Evolutionary conservation across 192 early-diverging fungal genomes (phyloP).

Genomic region (Podila epicladia): DNA sequence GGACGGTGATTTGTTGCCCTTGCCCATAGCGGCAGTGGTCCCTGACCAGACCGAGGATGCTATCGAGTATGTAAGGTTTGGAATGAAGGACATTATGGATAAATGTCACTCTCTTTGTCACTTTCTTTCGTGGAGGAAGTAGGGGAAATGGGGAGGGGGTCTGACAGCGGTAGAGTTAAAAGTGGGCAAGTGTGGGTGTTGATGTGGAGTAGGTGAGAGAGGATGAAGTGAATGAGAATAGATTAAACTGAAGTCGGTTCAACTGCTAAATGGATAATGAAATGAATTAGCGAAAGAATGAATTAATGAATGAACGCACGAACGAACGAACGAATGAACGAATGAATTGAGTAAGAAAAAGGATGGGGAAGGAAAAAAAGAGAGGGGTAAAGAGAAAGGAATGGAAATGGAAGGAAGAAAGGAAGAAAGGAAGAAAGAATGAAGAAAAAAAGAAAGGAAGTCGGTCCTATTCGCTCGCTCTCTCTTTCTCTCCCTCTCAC

Average conservation of each 20-base stretch:
- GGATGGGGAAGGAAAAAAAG: neutral
- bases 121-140: no score
- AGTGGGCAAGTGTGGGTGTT: neutral
- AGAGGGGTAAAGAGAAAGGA: neutral
- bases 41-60: conserved; percentile 49
- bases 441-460: neutral
- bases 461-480: no score
- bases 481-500: no score
- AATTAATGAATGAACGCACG: neutral
- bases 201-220: neutral
- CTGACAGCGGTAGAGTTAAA: no score
- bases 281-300: no score
- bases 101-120: no score
- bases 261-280: neutral
- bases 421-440: neutral
- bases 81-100: conserved; percentile 34
- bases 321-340: neutral
- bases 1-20: conserved; percentile 18
- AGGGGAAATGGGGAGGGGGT: no score
- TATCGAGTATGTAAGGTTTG: conserved; percentile 37
- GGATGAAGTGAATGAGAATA: neutral
- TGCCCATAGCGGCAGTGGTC: conserved; percentile 40
- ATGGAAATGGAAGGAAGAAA: neutral
- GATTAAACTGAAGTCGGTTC: neutral
- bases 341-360: neutral